phyloP scores from a whole-genome alignment of 805 yeast species.

The Saccharomycopsis microspora region DNA sequence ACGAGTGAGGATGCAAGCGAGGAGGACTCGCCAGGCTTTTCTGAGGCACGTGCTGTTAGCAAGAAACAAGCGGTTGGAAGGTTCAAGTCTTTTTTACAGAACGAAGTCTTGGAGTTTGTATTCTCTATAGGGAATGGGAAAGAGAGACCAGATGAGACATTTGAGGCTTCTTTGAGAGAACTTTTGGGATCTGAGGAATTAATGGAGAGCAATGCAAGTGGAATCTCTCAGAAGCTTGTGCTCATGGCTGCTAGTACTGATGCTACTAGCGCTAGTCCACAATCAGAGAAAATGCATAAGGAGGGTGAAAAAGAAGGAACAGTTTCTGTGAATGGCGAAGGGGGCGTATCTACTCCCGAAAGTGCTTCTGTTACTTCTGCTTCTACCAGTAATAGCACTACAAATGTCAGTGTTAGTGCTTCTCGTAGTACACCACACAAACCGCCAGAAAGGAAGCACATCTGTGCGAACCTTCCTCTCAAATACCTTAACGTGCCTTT shows the following conservation, averaged over 20 bases:
- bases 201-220: too few relatives aligned
- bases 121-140: constrained; percentile 21
- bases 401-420: too few relatives aligned
- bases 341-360: too few relatives aligned
- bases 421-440: too few relatives aligned
- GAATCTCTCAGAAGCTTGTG: not conserved
- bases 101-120: constrained; percentile 29
- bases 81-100: constrained; percentile 22
- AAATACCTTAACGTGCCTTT: constrained; percentile 17
- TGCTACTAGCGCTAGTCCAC: not conserved
- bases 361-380: too few relatives aligned
- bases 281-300: not conserved
- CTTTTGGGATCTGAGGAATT: not conserved
- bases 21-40: not conserved
- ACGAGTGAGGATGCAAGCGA: not conserved
- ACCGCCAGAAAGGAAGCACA: too few relatives aligned
- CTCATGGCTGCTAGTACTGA: not conserved
- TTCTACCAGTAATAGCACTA: too few relatives aligned
- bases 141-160: not conserved
- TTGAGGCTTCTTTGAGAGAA: not conserved
- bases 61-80: constrained; percentile 8
- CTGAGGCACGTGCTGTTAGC: not conserved
- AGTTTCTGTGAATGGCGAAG: too few relatives aligned
- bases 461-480: not conserved
- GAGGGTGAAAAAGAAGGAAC: too few relatives aligned